A percentile compares a stretch with the other conserved stretches of the same genome.
Conservation (phyloP, 148 eudicot genomes). For the Amaranthus cruentus region DNA sequence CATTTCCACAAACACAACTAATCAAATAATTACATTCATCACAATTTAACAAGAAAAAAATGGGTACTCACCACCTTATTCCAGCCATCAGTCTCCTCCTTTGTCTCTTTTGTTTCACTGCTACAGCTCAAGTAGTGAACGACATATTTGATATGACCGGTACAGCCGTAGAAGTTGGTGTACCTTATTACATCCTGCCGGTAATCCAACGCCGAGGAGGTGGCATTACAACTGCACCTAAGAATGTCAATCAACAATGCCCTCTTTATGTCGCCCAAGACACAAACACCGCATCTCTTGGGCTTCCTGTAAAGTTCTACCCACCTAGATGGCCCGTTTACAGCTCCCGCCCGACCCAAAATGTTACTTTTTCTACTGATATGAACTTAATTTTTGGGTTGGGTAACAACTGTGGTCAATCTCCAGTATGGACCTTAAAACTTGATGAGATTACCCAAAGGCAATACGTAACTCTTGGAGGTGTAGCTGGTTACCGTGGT, state of each 20-base stretch:
- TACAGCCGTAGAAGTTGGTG: no score
- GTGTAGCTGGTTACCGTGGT: constrained; percentile 20
- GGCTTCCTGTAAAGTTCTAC: constrained; percentile 27
- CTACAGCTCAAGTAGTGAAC: no score
- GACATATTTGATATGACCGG: no score
- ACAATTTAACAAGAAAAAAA: no score
- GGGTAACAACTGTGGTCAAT: no score
- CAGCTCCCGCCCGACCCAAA: not conserved
- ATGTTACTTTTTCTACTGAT: constrained; percentile 26
- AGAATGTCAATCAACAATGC: constrained; percentile 22
- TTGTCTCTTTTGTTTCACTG: no score
- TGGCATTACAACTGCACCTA: constrained; percentile 28
- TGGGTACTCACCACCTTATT: no score
- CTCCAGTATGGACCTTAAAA: constrained; percentile 27
- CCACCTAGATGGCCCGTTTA: constrained; percentile 14
- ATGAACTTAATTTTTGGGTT: constrained; percentile 26
- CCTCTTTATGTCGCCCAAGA: constrained; percentile 37
- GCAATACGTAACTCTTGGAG: constrained; percentile 37
- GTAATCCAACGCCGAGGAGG: constrained; percentile 20
- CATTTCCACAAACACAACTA: no score
- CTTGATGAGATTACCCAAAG: constrained; percentile 13
- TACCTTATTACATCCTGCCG: constrained; percentile 22
- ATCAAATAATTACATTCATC: no score
- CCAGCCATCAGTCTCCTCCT: no score
- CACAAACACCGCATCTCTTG: constrained; percentile 20